A percentile compares a stretch with the other conserved stretches of the same genome.
Evolutionary conservation across 2,329 filamentous ascomycete genomes (phyloP).

Genomic region (Penicillium olsonii): DNA sequence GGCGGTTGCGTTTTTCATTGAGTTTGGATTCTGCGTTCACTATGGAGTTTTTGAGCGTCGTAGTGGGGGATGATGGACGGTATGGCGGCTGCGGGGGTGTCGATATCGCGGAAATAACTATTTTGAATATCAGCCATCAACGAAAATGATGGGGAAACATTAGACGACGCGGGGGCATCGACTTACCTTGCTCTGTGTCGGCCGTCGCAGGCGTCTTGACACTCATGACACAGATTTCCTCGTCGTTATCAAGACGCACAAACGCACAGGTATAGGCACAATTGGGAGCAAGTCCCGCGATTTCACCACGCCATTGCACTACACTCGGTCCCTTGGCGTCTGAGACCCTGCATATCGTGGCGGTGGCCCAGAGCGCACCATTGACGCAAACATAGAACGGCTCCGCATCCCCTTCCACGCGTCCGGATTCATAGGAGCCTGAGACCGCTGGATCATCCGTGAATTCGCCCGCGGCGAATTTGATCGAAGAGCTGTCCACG

Average conservation of each 20-base stretch:
- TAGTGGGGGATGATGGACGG: slow-evolving; percentile 64
- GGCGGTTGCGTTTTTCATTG: slow-evolving; percentile 59
- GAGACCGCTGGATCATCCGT: slow-evolving; percentile 36
- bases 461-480: slow-evolving; percentile 49
- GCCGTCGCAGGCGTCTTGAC: slow-evolving; percentile 63
- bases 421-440: slow-evolving; percentile 30
- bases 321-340: slow-evolving; percentile 47
- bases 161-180: not conserved
- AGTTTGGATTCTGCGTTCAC: slow-evolving; percentile 62
- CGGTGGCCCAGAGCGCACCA: slow-evolving; percentile 65
- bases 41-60: slow-evolving; percentile 66
- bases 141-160: not conserved
- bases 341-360: slow-evolving; percentile 53
- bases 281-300: slow-evolving; percentile 64
- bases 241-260: slow-evolving; percentile 57
- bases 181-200: slow-evolving; percentile 59
- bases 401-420: slow-evolving; percentile 44
- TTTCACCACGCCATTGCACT: slow-evolving; percentile 60
- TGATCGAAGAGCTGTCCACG: slow-evolving; percentile 49
- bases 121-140: slow-evolving; percentile 11
- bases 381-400: slow-evolving; percentile 68
- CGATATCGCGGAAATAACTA: slow-evolving; percentile 40
- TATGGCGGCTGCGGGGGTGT: slow-evolving; percentile 59
- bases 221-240: slow-evolving; percentile 61
- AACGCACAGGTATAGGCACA: slow-evolving; percentile 67